Evolutionary conservation across 495 filamentous ascomycete genomes (phyloP).

Genomic region (Penicillium diatomitis): DNA sequence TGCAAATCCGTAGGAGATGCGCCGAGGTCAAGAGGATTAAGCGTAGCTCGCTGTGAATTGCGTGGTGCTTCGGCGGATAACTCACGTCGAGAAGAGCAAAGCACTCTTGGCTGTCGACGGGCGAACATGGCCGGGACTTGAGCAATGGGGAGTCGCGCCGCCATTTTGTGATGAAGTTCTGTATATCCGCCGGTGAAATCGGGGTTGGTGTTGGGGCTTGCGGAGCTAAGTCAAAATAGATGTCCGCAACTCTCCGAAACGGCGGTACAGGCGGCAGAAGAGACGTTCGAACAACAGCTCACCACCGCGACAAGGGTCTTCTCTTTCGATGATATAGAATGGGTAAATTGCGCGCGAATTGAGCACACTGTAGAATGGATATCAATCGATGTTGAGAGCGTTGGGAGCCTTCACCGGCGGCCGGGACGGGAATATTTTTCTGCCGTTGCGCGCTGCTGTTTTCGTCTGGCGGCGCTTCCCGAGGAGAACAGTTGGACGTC

Average conservation of each 20-base stretch:
- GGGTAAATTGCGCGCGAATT: background rate
- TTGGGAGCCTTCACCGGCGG: conserved; percentile 37
- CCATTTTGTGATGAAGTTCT: conserved; percentile 24
- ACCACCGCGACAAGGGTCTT: conserved; percentile 20
- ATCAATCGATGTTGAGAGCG: conserved; percentile 29
- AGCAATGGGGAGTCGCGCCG: conserved; percentile 25
- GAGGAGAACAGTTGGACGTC: conserved; percentile 15
- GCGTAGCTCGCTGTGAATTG: too few relatives aligned
- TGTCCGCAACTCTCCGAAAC: conserved; percentile 15
- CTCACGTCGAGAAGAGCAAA: conserved; percentile 32
- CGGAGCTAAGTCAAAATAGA: conserved; percentile 9
- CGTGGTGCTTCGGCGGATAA: background rate
- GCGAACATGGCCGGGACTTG: conserved; percentile 32
- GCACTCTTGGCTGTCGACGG: conserved; percentile 28
- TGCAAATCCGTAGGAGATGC: too few relatives aligned
- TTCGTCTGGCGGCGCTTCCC: conserved; percentile 17
- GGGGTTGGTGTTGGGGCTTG: conserved; percentile 5
- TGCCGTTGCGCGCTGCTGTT: conserved; percentile 22
- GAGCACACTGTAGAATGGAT: conserved; percentile 7
- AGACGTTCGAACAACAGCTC: conserved; percentile 22
- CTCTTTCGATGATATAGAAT: conserved; percentile 4
- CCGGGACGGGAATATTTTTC: conserved; percentile 42
- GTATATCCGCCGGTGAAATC: conserved; percentile 1
- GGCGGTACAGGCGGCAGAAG: conserved; percentile 16
- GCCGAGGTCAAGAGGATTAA: too few relatives aligned